Percentiles rank a stretch among this genome's conserved stretches.
Evolutionary conservation across 805 yeast species (phyloP).

Genomic region (Ogataea henricii): DNA sequence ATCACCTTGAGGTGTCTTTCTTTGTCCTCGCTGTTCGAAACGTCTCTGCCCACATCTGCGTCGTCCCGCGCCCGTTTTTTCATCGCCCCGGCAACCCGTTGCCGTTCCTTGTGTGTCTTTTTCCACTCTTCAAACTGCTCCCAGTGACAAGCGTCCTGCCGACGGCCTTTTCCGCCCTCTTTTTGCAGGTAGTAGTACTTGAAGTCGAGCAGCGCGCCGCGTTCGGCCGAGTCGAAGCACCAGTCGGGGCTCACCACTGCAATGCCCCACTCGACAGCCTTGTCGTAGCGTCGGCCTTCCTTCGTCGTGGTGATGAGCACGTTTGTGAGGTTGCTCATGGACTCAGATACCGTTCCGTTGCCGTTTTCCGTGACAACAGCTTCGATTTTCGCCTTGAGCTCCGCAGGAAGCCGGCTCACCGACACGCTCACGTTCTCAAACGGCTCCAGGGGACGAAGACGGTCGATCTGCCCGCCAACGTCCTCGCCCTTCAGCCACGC

Average conservation of each 20-base stretch:
- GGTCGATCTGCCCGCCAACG: conserved; percentile 3
- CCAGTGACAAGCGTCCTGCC: conserved; percentile 43
- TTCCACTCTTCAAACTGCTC: conserved; percentile 24
- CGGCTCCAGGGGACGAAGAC: conserved; percentile 34
- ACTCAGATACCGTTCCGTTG: conserved; percentile 53
- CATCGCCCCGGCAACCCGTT: conserved; percentile 12
- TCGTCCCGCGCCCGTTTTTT: conserved; percentile 10
- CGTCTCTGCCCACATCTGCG: not conserved
- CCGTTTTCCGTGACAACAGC: conserved; percentile 37
- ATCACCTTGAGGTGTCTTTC: conserved; percentile 29
- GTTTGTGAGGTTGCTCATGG: conserved; percentile 46
- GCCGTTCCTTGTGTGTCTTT: conserved; percentile 10
- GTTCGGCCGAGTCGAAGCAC: conserved; percentile 47
- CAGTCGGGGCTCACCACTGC: conserved; percentile 57
- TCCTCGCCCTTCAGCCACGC: conserved; percentile 58
- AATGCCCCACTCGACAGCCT: conserved; percentile 55
- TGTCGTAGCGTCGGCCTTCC: conserved; percentile 54
- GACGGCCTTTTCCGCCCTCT: conserved; percentile 25
- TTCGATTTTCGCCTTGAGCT: conserved; percentile 30
- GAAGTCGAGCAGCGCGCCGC: conserved; percentile 45
- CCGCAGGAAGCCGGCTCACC: conserved; percentile 31
- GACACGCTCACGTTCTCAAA: conserved; percentile 48
- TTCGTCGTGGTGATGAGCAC: conserved; percentile 52
- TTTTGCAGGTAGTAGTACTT: conserved; percentile 40
- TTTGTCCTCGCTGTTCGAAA: conserved; percentile 12